Evolutionary conservation across 2,329 filamentous ascomycete species (phyloP).

Genomic region (Calonectria henricotiae): DNA sequence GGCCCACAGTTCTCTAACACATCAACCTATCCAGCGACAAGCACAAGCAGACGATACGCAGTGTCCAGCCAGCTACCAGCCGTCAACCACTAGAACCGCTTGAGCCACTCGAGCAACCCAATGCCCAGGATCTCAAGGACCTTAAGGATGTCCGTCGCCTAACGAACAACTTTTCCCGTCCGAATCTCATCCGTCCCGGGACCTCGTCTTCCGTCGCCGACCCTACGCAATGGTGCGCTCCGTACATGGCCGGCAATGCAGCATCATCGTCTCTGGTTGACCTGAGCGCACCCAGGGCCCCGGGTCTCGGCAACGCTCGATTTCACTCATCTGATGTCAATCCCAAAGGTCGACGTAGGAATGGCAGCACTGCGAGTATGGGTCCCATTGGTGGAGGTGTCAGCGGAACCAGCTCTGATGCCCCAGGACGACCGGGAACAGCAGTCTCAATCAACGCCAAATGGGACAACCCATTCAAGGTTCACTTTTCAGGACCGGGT

Average conservation of each 20-base stretch:
- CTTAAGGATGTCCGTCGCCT: slow-evolving; percentile 55
- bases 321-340: slow-evolving; percentile 61
- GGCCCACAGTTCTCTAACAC: slow-evolving; percentile 32
- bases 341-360: slow-evolving; percentile 58
- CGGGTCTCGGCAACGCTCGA: slow-evolving; percentile 48
- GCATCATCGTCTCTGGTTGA: slow-evolving; percentile 65
- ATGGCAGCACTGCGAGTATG: slow-evolving; percentile 58
- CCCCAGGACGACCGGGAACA: slow-evolving; percentile 57
- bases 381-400: slow-evolving; percentile 54
- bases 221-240: slow-evolving; percentile 55
- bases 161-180: slow-evolving; percentile 57
- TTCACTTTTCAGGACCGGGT: slow-evolving; percentile 59
- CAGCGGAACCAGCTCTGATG: slow-evolving; percentile 44
- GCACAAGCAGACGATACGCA: slow-evolving; percentile 39
- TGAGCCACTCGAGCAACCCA: slow-evolving; percentile 12
- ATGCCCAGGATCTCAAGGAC: slow-evolving; percentile 10
- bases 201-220: slow-evolving; percentile 59
- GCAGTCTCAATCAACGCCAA: slow-evolving; percentile 58
- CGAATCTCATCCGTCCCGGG: slow-evolving; percentile 60
- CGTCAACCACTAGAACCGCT: slow-evolving; percentile 3
- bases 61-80: slow-evolving; percentile 40
- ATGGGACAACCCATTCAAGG: slow-evolving; percentile 67
- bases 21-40: slow-evolving; percentile 44
- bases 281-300: slow-evolving; percentile 56
- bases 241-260: slow-evolving; percentile 57